phyloP scores from a whole-genome alignment of 2,329 filamentous ascomycete species.

The Uncinocarpus reesii region DNA sequence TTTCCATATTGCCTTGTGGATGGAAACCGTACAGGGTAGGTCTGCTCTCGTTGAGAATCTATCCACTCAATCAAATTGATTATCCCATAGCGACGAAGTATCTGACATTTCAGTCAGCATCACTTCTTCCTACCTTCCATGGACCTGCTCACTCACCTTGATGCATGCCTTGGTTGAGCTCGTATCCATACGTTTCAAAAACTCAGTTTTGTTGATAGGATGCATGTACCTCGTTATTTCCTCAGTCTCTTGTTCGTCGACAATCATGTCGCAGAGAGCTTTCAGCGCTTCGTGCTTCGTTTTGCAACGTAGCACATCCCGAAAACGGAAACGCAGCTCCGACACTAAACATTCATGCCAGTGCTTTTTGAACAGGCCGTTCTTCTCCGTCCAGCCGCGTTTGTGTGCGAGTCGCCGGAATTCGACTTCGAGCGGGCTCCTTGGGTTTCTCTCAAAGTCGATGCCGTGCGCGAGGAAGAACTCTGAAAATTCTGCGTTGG shows the following conservation, averaged over 20 bases:
- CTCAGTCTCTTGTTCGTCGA: background rate
- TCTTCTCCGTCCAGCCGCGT: conserved; percentile 8
- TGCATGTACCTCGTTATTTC: too few relatives aligned
- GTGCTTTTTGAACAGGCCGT: background rate
- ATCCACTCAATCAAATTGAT: conserved; percentile 12
- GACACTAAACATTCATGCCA: conserved; percentile 1
- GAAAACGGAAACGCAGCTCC: background rate
- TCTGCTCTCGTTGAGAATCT: background rate
- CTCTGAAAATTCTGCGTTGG: background rate
- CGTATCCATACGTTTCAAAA: background rate
- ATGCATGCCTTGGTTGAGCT: background rate
- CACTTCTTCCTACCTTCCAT: background rate
- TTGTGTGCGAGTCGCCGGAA: conserved; percentile 7
- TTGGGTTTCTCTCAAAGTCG: conserved; percentile 3
- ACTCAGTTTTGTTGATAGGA: too few relatives aligned
- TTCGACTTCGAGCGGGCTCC: conserved; percentile 6
- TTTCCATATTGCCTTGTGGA: background rate
- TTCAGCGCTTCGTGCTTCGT: conserved; percentile 1
- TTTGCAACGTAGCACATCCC: background rate
- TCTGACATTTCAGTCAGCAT: background rate
- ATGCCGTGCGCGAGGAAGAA: conserved; percentile 2
- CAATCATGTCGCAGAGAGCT: background rate
- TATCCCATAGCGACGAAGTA: background rate
- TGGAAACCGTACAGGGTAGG: background rate
- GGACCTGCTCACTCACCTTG: background rate